A percentile compares a stretch with the other conserved stretches of the same genome.
Conservation (phyloP, 148 eudicot species). For the Nyssa sinensis region DNA sequence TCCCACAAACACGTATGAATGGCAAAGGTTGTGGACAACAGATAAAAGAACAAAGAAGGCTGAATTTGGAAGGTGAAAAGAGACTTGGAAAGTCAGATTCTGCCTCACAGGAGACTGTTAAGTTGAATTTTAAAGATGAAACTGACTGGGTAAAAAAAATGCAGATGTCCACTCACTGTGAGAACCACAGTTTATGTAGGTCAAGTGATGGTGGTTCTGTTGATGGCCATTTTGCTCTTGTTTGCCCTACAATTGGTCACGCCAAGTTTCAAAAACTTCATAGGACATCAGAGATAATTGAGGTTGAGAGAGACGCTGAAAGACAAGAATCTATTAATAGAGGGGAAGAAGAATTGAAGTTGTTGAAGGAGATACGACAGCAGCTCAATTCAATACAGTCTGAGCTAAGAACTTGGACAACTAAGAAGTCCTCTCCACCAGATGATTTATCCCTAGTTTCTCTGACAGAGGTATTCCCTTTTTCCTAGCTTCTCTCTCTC, state of each 20-base stretch:
- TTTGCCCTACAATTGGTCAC: constrained; percentile 30
- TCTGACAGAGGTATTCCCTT: constrained; percentile 56
- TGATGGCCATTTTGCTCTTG: constrained; percentile 29
- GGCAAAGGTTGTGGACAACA: constrained; percentile 3
- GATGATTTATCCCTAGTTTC: constrained; percentile 37
- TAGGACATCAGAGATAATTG: constrained; percentile 53
- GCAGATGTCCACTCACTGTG: constrained; percentile 10
- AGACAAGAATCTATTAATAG: constrained; percentile 26
- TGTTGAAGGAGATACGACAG: constrained; percentile 68
- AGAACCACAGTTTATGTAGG: constrained; percentile 11
- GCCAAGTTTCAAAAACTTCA: constrained; percentile 38
- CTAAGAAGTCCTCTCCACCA: constrained; percentile 27
- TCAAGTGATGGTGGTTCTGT: constrained; percentile 21
- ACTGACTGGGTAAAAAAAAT: constrained; percentile 33
- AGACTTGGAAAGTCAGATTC: constrained; percentile 27
- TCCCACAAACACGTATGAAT: constrained; percentile 40
- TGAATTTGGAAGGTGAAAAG: constrained; percentile 17
- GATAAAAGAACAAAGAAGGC: constrained; percentile 16
- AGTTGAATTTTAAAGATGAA: constrained; percentile 29
- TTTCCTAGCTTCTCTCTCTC: constrained; percentile 6
- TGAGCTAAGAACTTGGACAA: constrained; percentile 50
- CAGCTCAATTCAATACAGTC: constrained; percentile 56
- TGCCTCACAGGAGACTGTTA: constrained; percentile 26
- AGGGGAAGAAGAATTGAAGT: constrained; percentile 43
- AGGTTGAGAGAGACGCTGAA: constrained; percentile 39